Evolutionary conservation across 1,284 basidiomycete genomes (phyloP).

Genomic region (Apiotrichum sp.): DNA sequence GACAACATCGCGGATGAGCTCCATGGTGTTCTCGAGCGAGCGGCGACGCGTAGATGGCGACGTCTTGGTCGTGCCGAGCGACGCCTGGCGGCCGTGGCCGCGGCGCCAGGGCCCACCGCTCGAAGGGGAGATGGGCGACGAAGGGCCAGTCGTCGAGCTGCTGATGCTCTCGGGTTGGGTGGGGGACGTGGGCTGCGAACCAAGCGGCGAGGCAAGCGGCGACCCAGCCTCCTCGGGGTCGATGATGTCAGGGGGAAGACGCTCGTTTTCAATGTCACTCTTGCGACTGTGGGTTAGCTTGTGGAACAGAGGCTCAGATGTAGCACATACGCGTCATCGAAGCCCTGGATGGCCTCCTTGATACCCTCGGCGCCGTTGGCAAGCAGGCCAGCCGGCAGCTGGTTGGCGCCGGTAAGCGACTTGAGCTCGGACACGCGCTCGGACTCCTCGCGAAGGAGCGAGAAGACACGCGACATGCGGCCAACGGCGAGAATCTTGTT

Average conservation of each 20-base stretch:
- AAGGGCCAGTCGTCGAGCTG: slow-evolving; percentile 30
- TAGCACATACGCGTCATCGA: slow-evolving; percentile 82
- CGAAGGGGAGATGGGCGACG: slow-evolving; percentile 47
- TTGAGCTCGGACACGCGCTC: slow-evolving; percentile 97
- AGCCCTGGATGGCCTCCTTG: slow-evolving; percentile 88
- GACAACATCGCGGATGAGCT: slow-evolving; percentile 82
- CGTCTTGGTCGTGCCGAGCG: slow-evolving; percentile 93
- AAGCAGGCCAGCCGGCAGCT: slow-evolving; percentile 78
- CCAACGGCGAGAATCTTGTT: slow-evolving; percentile 99
- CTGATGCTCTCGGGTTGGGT: slow-evolving; percentile 22
- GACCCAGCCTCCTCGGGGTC: slow-evolving; percentile 56
- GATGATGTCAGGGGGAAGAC: slow-evolving; percentile 87
- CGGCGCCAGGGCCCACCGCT: slow-evolving; percentile 37
- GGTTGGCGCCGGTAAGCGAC: slow-evolving; percentile 70
- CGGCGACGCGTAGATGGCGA: slow-evolving; percentile 86
- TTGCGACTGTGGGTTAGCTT: slow-evolving; percentile 60
- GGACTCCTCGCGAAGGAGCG: slow-evolving; percentile 95
- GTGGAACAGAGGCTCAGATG: background rate
- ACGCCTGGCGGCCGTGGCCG: slow-evolving; percentile 79
- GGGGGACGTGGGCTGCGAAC: slow-evolving; percentile 25
- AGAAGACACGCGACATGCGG: slow-evolving; percentile 92
- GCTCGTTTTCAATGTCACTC: slow-evolving; percentile 98
- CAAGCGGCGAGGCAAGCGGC: slow-evolving; percentile 16
- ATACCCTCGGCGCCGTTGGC: slow-evolving; percentile 90
- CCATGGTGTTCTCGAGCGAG: slow-evolving; percentile 92